These are phyloP conservation scores for Podila verticillata DNA, from an alignment of 192 early-diverging fungal genomes.

Conservation along the genomic window DNA sequence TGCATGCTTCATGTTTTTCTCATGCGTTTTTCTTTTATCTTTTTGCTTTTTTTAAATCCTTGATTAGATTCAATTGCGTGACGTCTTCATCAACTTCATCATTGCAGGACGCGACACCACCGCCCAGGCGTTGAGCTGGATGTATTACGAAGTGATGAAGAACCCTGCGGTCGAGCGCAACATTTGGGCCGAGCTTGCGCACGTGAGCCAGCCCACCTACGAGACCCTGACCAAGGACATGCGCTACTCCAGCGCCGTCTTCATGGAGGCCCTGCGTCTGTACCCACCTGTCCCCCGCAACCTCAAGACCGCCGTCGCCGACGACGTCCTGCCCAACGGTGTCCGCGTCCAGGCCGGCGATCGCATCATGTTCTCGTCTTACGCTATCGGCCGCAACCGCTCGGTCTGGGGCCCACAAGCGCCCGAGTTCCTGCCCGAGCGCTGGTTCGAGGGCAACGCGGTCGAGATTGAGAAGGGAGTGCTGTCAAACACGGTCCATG, in stretches of 20 bases:
- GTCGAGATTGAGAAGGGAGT: conserved; percentile 33
- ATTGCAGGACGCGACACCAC: conserved; percentile 66
- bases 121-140: conserved; percentile 66
- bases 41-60: no score
- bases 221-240: conserved; percentile 50
- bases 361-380: conserved; percentile 59
- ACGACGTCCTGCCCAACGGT: conserved; percentile 71
- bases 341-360: conserved; percentile 60
- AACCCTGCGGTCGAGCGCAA: conserved; percentile 47
- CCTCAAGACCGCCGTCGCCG: conserved; percentile 61
- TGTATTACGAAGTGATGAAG: conserved; percentile 54
- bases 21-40: no score
- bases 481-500: conserved; percentile 16
- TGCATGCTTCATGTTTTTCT: no score
- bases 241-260: conserved; percentile 64
- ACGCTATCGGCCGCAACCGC: conserved; percentile 59
- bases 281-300: conserved; percentile 74
- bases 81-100: conserved; percentile 60
- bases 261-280: conserved; percentile 70
- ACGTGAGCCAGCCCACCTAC: conserved; percentile 16
- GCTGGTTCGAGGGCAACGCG: conserved; percentile 62
- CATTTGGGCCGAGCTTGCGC: conserved; percentile 49
- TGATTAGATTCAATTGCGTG: conserved; percentile 38
- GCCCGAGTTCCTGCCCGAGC: conserved; percentile 67
- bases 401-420: conserved; percentile 75